These are phyloP conservation scores for Neurospora discreta DNA, from an alignment of 495 filamentous ascomycete genomes.

Conservation along the genomic window DNA sequence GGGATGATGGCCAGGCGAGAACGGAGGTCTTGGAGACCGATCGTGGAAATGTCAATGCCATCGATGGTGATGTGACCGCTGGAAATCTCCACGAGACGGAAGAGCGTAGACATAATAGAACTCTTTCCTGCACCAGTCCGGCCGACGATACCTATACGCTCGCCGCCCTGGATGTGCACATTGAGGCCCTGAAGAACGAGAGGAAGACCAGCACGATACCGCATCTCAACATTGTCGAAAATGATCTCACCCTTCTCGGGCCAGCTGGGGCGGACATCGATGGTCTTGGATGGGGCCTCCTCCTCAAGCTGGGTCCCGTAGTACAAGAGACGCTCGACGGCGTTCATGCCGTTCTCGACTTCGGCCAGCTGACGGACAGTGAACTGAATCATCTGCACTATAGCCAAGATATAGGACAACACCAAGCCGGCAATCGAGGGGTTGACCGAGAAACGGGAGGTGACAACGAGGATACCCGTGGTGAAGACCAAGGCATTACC, in stretches of 20 bases:
- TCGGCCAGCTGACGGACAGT: constrained; percentile 90
- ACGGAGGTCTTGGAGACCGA: constrained; percentile 79
- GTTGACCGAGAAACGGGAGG: constrained; percentile 75
- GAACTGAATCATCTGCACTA: constrained; percentile 95
- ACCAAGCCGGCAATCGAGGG: constrained; percentile 83
- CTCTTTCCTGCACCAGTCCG: constrained; percentile 92
- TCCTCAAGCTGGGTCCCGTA: constrained; percentile 82
- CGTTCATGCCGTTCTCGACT: constrained; percentile 95
- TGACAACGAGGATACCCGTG: constrained; percentile 83
- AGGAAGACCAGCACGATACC: constrained; percentile 73
- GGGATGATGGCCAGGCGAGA: constrained; percentile 90
- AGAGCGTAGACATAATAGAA: constrained; percentile 85
- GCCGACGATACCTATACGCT: constrained; percentile 88
- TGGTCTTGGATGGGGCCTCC: constrained; percentile 68
- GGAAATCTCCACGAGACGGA: constrained; percentile 78
- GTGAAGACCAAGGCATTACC: constrained; percentile 75
- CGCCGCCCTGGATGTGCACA: constrained; percentile 71
- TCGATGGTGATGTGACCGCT: constrained; percentile 83
- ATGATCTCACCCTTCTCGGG: constrained; percentile 75
- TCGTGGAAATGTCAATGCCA: constrained; percentile 71
- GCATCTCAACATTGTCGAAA: constrained; percentile 81
- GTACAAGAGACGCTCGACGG: constrained; percentile 86
- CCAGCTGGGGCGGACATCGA: constrained; percentile 60
- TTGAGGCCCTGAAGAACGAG: constrained; percentile 69
- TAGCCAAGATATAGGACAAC: constrained; percentile 81